Evolutionary conservation across 1,284 basidiomycete genomes (phyloP).

Genomic region (Crucibulum parvulum): DNA sequence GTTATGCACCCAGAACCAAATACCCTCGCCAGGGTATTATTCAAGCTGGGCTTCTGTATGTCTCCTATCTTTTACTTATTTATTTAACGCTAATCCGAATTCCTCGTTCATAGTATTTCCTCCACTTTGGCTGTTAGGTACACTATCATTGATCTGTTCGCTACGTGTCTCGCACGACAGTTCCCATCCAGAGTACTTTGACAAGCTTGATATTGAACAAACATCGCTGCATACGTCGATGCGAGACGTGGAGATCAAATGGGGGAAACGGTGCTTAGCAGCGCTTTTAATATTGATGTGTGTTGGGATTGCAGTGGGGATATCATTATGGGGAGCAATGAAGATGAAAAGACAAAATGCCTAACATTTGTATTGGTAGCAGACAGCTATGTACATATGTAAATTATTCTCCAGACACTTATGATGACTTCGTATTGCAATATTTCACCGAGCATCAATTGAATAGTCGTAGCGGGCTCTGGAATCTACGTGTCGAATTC

Average conservation of each 20-base stretch:
- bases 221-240: conserved; percentile 2
- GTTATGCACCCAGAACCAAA: background rate
- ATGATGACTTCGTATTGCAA: too few relatives aligned
- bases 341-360: background rate
- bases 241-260: conserved; percentile 16
- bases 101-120: background rate
- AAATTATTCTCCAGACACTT: too few relatives aligned
- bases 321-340: conserved; percentile 1
- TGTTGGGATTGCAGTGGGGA: background rate
- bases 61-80: background rate
- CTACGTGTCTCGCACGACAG: background rate
- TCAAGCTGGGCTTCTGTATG: background rate
- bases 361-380: too few relatives aligned
- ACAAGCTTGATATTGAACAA: background rate
- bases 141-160: background rate
- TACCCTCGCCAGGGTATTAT: background rate
- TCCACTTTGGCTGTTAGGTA: background rate
- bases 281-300: conserved; percentile 1
- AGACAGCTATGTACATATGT: too few relatives aligned
- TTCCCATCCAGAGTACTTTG: background rate
- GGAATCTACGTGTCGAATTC: too few relatives aligned
- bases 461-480: too few relatives aligned
- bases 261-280: conserved; percentile 18
- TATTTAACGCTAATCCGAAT: background rate
- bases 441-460: too few relatives aligned